A percentile compares a stretch with the other conserved stretches of the same genome.
phyloP scores from a whole-genome alignment of 1,139 yeast species.

The Pneumocystis sp. region DNA sequence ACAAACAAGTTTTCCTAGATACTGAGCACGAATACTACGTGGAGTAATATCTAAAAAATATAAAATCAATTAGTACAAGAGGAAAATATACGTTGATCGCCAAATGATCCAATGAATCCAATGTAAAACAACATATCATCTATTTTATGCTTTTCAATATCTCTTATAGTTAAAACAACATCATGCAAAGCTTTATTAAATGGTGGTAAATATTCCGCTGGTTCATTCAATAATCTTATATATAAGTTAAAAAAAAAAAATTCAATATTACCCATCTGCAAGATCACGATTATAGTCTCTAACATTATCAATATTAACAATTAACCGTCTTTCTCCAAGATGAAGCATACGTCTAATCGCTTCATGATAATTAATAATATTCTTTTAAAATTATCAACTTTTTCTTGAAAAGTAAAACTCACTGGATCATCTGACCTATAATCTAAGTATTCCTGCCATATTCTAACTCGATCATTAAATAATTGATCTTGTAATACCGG shows the following conservation, averaged over 20 bases:
- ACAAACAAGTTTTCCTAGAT: slow-evolving; percentile 67
- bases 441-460: slow-evolving; percentile 79
- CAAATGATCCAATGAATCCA: slow-evolving; percentile 84
- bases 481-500: slow-evolving; percentile 20
- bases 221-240: slow-evolving; percentile 38
- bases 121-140: slow-evolving; percentile 57
- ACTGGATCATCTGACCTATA: slow-evolving; percentile 25
- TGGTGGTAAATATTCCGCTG: slow-evolving; percentile 81
- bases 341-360: slow-evolving; percentile 58
- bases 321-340: slow-evolving; percentile 50
- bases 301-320: slow-evolving; percentile 70
- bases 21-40: slow-evolving; percentile 63
- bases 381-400: not conserved
- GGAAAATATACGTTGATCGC: slow-evolving; percentile 41
- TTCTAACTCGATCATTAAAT: slow-evolving; percentile 62
- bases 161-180: slow-evolving; percentile 41
- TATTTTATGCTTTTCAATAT: slow-evolving; percentile 30
- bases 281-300: slow-evolving; percentile 67
- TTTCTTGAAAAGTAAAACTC: not conserved
- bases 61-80: not conserved
- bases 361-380: slow-evolving; percentile 46
- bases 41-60: slow-evolving; percentile 42
- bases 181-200: slow-evolving; percentile 78
- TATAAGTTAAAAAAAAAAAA: not conserved
- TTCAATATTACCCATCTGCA: slow-evolving; percentile 46